A percentile compares a stretch with the other conserved stretches of the same genome.
Conservation (phyloP, 495 filamentous ascomycete genomes). For the Penicillium chermesinum region DNA sequence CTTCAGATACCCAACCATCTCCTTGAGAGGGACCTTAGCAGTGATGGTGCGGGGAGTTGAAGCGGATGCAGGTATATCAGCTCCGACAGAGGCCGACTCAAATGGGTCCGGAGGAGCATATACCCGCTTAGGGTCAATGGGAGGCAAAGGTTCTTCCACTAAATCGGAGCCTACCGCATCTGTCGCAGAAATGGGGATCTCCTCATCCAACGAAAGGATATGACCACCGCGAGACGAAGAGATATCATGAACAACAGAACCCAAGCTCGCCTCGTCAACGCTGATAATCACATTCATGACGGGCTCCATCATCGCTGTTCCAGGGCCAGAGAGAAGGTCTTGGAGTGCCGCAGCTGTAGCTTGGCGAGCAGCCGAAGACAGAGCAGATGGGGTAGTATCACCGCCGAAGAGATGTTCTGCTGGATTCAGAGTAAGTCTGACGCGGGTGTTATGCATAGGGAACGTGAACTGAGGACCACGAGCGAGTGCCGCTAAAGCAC, state of each 20-base stretch:
- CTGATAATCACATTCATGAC: conserved; percentile 82
- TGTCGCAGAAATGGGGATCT: conserved; percentile 33
- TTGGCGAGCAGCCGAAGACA: conserved; percentile 70
- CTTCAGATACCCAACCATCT: conserved; percentile 95
- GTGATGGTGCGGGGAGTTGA: conserved; percentile 57
- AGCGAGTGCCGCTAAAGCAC: conserved; percentile 76
- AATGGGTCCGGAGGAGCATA: conserved; percentile 88
- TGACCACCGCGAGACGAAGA: conserved; percentile 76
- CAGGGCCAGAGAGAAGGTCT: conserved; percentile 32
- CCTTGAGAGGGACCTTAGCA: conserved; percentile 84
- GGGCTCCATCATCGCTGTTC: conserved; percentile 76
- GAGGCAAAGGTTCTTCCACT: conserved; percentile 24
- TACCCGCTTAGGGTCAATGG: conserved; percentile 63
- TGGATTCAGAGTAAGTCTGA: conserved; percentile 64
- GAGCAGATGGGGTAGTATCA: conserved; percentile 65
- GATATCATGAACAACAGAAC: conserved; percentile 86
- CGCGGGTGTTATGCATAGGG: conserved; percentile 65
- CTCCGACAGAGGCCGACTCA: conserved; percentile 40
- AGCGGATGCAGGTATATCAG: conserved; percentile 18
- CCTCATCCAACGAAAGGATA: conserved; percentile 73
- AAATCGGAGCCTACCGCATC: conserved; percentile 11
- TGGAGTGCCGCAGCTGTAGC: conserved; percentile 64
- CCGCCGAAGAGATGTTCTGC: conserved; percentile 58
- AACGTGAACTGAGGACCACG: conserved; percentile 74
- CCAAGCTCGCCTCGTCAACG: conserved; percentile 75